phyloP scores from a whole-genome alignment of 2,329 filamentous ascomycete genomes.

The Trichophyton verrucosum region DNA sequence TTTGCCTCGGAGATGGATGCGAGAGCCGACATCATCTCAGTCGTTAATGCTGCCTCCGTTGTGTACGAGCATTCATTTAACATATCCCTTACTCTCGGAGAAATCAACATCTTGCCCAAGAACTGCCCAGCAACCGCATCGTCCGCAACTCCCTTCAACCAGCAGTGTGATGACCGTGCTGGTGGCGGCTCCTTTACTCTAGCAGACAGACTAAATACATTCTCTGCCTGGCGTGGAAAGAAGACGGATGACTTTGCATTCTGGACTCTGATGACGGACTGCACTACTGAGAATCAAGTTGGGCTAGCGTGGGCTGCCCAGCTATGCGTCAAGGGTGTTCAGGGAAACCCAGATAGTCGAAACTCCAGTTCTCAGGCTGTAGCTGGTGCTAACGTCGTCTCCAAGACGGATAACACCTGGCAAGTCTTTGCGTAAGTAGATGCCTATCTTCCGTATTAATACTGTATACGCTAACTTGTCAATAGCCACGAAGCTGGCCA shows the following conservation, averaged over 20 bases:
- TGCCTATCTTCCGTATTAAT: neutral
- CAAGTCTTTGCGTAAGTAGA: constrained; percentile 61
- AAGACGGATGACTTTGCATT: constrained; percentile 72
- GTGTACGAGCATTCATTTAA: constrained; percentile 89
- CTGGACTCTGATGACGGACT: constrained; percentile 78
- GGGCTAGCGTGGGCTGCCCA: constrained; percentile 85
- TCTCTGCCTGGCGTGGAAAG: constrained; percentile 76
- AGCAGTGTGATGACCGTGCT: constrained; percentile 44
- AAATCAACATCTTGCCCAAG: constrained; percentile 63
- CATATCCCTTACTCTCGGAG: constrained; percentile 79
- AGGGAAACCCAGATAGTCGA: constrained; percentile 4
- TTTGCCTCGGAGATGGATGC: constrained; percentile 53
- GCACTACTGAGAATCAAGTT: constrained; percentile 67
- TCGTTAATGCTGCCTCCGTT: constrained; percentile 76
- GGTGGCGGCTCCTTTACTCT: constrained; percentile 46
- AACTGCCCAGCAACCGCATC: constrained; percentile 61
- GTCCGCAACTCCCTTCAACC: constrained; percentile 67
- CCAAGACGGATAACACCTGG: constrained; percentile 75
- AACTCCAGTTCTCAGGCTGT: constrained; percentile 49
- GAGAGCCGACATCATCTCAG: constrained; percentile 61
- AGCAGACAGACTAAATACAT: constrained; percentile 67
- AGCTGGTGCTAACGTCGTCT: constrained; percentile 73
- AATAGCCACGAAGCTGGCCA: constrained; percentile 68
- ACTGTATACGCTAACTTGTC: neutral
- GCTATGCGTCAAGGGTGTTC: constrained; percentile 43